Evolutionary conservation across 2,329 filamentous ascomycete species (phyloP), one percentile per base, ranked within the genome.

Genomic region (Aspergillus spinulosporus): DNA sequence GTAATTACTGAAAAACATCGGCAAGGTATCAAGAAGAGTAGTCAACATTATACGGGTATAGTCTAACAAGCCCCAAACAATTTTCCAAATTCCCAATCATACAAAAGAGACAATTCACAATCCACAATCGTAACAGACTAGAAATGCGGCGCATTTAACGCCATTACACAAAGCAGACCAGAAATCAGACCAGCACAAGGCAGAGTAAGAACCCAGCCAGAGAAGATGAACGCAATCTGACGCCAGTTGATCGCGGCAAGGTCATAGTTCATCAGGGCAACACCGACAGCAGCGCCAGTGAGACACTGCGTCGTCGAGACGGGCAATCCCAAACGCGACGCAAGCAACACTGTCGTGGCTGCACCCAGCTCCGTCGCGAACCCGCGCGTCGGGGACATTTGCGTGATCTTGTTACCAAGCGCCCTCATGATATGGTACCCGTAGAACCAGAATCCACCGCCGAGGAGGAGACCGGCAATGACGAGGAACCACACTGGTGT

Each of bases 161-260:
- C 74, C 70, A 78, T 75, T 47, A 72, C 55, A 54, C 73, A 75
- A 3, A 77, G 48, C 34, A 77, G 49, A 0, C 76, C 76, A 11
- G 71, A 63, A 14, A 76, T 67, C 49, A 77, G 59, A 44, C 76
- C 77, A 29, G 77, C 76, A 55, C 57, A 64, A 44, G 77, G 77
- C 6, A 80, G 63, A 1, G 77, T 80, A 44, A 78, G 61, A 34
- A 79, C 64, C 77, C 77, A 79, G 7, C 75, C 76, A n/a, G 68
- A 64, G 57, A 78, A 76, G 48, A 80, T 78, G 62, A 70, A 77
- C 1, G 62, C 68, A 9, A 79, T 54, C 62, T 77, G 75, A 44
- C 70, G 66, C 76, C 76, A 79, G 53, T 80, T 80, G 56, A 79
- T 72, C 1, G 74, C 73, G 9, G 71, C 65, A 11, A 72, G 46